Conservation (phyloP, 108 stramenopile genomes). For the Phaeodactylum tricornutum region DNA sequence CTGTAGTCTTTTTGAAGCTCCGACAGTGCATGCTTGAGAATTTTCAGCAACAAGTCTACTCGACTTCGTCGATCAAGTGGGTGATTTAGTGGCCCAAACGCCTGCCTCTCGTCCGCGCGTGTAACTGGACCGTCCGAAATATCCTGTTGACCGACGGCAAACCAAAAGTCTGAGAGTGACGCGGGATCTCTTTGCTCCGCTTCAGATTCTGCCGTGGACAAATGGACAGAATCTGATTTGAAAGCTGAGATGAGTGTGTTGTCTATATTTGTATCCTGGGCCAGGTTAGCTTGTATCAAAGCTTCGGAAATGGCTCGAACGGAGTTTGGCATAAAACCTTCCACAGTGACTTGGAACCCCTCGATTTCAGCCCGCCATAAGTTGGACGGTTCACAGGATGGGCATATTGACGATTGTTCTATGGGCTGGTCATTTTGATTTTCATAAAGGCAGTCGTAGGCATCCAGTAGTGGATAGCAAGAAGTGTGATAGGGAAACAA, state of each 20-base stretch:
- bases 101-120: too few relatives aligned
- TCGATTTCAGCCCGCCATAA: background rate
- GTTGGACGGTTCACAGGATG: background rate
- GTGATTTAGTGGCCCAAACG: background rate
- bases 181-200: too few relatives aligned
- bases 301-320: too few relatives aligned
- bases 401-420: background rate
- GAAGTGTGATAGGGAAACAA: conserved; percentile 41
- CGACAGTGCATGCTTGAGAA: conserved; percentile 37
- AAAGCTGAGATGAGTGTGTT: too few relatives aligned
- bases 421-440: conserved; percentile 2
- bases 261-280: too few relatives aligned
- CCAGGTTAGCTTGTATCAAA: too few relatives aligned
- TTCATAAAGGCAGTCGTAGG: conserved; percentile 26
- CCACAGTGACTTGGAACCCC: background rate
- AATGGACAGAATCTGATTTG: too few relatives aligned
- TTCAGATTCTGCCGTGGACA: too few relatives aligned
- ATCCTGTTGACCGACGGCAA: background rate
- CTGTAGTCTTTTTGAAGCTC: conserved; percentile 38
- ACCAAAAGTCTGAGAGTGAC: background rate
- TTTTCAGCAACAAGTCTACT: conserved; percentile 12
- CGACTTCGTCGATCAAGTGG: background rate
- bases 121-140: background rate
- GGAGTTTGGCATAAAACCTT: too few relatives aligned
- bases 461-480: conserved; percentile 35